Conservation (phyloP, 139 green algal genomes). For the Chlorella sp. region DNA sequence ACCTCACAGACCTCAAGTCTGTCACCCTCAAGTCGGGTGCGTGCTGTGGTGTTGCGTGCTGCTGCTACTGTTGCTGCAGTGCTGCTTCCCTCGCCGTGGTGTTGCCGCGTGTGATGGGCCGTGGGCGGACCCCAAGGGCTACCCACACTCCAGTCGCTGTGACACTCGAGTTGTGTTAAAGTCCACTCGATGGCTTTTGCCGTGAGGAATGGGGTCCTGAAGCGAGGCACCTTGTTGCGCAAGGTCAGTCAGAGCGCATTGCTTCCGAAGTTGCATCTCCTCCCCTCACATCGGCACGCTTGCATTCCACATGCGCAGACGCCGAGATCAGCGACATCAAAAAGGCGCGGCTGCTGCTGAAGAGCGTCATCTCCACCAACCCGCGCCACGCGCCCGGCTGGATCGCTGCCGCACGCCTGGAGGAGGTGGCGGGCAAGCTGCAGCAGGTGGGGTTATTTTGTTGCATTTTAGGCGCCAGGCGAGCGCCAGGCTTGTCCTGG, state of each 20-base stretch:
- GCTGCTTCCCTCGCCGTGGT: no score
- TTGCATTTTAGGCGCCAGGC: no score
- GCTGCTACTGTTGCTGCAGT: not conserved
- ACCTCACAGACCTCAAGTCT: conserved; percentile 94
- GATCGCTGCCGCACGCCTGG: conserved; percentile 93
- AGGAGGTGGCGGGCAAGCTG: conserved; percentile 81
- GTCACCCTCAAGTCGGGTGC: conserved; percentile 66
- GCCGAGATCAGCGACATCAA: conserved; percentile 99
- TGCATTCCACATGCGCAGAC: conserved; percentile 53
- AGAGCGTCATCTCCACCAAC: conserved; percentile 96
- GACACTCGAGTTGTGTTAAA: no score
- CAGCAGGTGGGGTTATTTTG: conserved; percentile 24
- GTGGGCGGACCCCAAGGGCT: no score
- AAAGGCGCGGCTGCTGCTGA: conserved; percentile 95
- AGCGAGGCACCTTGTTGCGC: no score
- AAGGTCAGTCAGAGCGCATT: no score
- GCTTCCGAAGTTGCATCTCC: no score
- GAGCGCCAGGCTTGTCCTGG: no score
- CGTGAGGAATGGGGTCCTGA: no score
- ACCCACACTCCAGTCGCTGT: no score
- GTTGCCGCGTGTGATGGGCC: no score
- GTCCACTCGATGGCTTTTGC: no score
- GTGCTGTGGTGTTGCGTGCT: not conserved
- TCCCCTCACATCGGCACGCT: not conserved
- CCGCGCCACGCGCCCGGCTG: conserved; percentile 95